Conservation (phyloP, 1,284 basidiomycete genomes). For the Ceratobasidium sp. region DNA sequence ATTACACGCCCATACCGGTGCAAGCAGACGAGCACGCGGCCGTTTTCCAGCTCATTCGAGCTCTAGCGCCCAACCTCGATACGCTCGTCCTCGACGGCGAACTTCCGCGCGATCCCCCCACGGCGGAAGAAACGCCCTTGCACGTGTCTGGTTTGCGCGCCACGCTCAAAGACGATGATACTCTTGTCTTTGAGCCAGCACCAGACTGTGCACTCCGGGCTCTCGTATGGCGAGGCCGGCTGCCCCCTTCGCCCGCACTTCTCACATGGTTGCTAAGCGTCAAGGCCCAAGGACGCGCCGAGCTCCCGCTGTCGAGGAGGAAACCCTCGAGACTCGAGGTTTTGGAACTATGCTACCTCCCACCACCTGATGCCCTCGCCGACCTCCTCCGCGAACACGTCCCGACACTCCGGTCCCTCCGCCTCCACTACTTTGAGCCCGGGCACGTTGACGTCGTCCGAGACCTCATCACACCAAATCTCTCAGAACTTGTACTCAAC, state of each 20-base stretch:
- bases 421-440: constrained; percentile 25
- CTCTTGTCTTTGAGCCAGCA: constrained; percentile 2
- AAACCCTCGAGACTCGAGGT: constrained; percentile 21
- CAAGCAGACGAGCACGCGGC: background rate
- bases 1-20: background rate
- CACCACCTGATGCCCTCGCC: constrained; percentile 23
- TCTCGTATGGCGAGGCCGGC: constrained; percentile 27
- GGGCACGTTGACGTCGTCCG: constrained; percentile 17
- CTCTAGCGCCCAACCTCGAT: constrained; percentile 30
- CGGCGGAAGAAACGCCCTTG: background rate
- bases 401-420: constrained; percentile 15
- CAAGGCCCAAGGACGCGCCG: constrained; percentile 19
- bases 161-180: background rate
- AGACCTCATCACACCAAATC: background rate
- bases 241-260: constrained; percentile 28
- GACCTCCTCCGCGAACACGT: constrained; percentile 22
- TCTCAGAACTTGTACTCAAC: constrained; percentile 23
- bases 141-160: background rate
- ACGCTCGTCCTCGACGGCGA: constrained; percentile 24
- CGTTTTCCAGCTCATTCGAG: constrained; percentile 29
- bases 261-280: constrained; percentile 35
- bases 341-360: constrained; percentile 29
- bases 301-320: background rate
- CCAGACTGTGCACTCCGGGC: constrained; percentile 30
- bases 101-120: constrained; percentile 31